These are phyloP conservation scores for Phytophthora europaea DNA, from an alignment of 352 stramenopile genomes.

Conservation along the genomic window DNA sequence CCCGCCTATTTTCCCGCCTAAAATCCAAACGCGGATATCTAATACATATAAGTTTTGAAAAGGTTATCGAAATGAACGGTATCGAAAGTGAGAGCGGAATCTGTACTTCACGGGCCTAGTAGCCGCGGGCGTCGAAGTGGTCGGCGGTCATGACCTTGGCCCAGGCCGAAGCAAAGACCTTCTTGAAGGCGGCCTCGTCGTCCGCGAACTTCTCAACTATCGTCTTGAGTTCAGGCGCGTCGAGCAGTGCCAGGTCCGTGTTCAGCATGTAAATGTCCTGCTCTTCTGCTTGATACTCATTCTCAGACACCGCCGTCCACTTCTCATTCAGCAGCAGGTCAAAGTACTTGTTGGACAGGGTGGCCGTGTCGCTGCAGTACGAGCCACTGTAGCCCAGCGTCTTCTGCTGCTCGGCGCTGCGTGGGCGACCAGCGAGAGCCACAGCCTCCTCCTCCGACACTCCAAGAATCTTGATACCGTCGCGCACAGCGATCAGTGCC, in stretches of 20 bases:
- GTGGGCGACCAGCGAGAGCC: constrained; percentile 91
- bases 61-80: no score
- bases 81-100: no score
- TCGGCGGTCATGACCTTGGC: constrained; percentile 38
- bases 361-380: constrained; percentile 80
- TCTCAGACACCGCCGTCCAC: constrained; percentile 29
- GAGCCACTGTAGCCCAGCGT: constrained; percentile 82
- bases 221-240: constrained; percentile 34
- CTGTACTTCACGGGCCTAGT: constrained; percentile 19
- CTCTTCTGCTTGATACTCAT: constrained; percentile 33
- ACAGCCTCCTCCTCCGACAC: constrained; percentile 94
- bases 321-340: constrained; percentile 38
- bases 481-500: constrained; percentile 86
- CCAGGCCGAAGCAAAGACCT: constrained; percentile 32
- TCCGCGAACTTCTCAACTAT: constrained; percentile 27
- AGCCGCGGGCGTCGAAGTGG: constrained; percentile 34
- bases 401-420: constrained; percentile 92
- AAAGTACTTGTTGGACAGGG: constrained; percentile 82
- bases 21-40: no score
- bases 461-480: constrained; percentile 94
- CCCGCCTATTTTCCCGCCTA: no score
- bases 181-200: constrained; percentile 30
- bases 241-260: constrained; percentile 37
- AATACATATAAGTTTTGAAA: no score
- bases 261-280: constrained; percentile 43